Percentiles rank a stretch among this genome's conserved stretches.
Conservation (phyloP, 192 early-diverging fungal species). For the Podila clonocystis region DNA sequence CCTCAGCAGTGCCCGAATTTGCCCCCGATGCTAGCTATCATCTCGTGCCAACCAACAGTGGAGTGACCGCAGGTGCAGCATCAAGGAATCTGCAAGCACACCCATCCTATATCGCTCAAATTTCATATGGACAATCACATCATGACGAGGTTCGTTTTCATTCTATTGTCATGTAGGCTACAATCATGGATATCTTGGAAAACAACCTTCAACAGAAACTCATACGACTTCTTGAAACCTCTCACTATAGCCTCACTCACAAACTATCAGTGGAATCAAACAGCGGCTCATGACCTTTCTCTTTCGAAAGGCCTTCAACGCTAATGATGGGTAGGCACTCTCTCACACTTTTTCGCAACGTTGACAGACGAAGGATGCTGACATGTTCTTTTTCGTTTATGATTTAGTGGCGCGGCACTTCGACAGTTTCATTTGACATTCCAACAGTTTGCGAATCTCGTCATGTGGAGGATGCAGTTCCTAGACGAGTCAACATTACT, state of each 20-base stretch:
- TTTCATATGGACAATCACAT: slow-evolving; percentile 21
- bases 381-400: background rate
- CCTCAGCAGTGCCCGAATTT: slow-evolving; percentile 14
- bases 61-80: background rate
- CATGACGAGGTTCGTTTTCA: slow-evolving; percentile 25
- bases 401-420: slow-evolving; percentile 49
- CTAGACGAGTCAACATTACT: slow-evolving; percentile 65
- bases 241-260: slow-evolving; percentile 21
- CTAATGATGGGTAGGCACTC: slow-evolving; percentile 50
- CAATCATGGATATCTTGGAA: background rate
- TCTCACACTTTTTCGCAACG: background rate
- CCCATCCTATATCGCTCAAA: slow-evolving; percentile 9
- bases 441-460: slow-evolving; percentile 63
- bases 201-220: too few species aligned
- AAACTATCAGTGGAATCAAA: slow-evolving; percentile 70
- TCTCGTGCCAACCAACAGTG: slow-evolving; percentile 26
- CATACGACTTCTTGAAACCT: background rate
- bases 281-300: slow-evolving; percentile 75
- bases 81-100: slow-evolving; percentile 5
- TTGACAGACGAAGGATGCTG: background rate
- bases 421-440: slow-evolving; percentile 75
- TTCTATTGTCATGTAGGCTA: background rate
- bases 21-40: slow-evolving; percentile 32
- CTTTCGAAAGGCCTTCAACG: slow-evolving; percentile 62
- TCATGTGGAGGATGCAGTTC: slow-evolving; percentile 79